Percentiles rank a stretch among this genome's conserved stretches.
Conservation (phyloP, 768 basidiomycete species). For the Collybiopsis luxurians region DNA sequence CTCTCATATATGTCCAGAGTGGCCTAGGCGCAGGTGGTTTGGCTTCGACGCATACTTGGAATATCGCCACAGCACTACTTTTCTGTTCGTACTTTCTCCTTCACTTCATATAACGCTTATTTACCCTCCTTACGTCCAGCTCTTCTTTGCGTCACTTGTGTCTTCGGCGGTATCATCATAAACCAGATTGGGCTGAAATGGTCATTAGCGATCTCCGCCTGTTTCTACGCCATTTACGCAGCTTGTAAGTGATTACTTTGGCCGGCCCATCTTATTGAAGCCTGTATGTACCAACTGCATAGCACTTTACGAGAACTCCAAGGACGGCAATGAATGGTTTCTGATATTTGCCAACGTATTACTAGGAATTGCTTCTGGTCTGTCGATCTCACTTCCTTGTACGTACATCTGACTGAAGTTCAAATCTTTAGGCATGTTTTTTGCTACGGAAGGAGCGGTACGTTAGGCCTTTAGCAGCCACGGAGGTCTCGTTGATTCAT, state of each 20-base stretch:
- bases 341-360: slow-evolving; percentile 1
- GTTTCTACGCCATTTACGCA: slow-evolving; percentile 1
- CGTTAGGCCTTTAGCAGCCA: not conserved
- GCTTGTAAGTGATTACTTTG: slow-evolving; percentile 2
- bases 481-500: not conserved
- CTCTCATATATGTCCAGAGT: not conserved
- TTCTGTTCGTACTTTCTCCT: not conserved
- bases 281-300: no score
- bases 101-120: not conserved
- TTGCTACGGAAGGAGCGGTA: slow-evolving; percentile 1
- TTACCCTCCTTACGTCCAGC: not conserved
- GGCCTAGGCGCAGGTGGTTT: not conserved
- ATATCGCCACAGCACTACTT: not conserved
- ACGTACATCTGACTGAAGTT: no score
- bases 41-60: slow-evolving; percentile 2
- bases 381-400: no score
- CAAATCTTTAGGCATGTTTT: not conserved
- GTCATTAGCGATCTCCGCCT: not conserved
- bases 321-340: slow-evolving; percentile 1
- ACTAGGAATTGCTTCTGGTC: not conserved
- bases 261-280: no score
- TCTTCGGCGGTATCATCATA: slow-evolving; percentile 1
- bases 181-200: not conserved
- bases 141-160: slow-evolving; percentile 1
- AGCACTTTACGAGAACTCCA: slow-evolving; percentile 2